These are phyloP conservation scores for Neofusicoccum laricinum DNA, from an alignment of 2,329 filamentous ascomycete genomes.

Conservation along the genomic window DNA sequence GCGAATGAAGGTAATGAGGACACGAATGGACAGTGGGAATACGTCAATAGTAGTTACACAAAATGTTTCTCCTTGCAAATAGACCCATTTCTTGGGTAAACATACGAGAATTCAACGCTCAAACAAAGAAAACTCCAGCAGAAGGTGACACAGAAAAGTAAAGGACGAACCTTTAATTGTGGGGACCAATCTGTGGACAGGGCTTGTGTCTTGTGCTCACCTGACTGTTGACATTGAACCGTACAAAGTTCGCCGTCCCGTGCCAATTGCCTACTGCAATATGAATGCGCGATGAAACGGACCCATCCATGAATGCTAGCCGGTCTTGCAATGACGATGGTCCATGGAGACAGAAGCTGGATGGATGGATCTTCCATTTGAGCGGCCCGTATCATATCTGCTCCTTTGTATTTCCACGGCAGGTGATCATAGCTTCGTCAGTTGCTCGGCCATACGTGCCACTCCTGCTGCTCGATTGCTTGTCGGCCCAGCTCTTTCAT, in stretches of 20 bases:
- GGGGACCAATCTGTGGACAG: neutral
- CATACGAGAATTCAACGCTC: neutral
- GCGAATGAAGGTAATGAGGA: neutral
- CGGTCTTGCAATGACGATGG: too few species aligned
- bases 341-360: neutral
- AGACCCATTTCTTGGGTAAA: neutral
- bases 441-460: too few species aligned
- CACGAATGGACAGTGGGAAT: neutral
- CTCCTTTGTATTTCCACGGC: too few species aligned
- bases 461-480: too few species aligned
- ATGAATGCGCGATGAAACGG: neutral
- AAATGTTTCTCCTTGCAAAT: neutral
- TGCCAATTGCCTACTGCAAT: neutral
- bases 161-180: neutral
- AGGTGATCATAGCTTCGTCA: too few species aligned
- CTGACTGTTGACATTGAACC: neutral
- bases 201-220: neutral
- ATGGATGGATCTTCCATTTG: neutral
- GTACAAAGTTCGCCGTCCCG: too few species aligned
- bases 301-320: neutral
- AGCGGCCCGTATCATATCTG: neutral
- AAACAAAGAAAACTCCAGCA: neutral
- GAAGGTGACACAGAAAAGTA: neutral
- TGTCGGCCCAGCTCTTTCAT: neutral
- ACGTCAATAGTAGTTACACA: neutral